Evolutionary conservation across 805 yeast genomes (phyloP), one percentile per base, ranked within the genome.

Genomic region (Myxozyma kluyveri): DNA sequence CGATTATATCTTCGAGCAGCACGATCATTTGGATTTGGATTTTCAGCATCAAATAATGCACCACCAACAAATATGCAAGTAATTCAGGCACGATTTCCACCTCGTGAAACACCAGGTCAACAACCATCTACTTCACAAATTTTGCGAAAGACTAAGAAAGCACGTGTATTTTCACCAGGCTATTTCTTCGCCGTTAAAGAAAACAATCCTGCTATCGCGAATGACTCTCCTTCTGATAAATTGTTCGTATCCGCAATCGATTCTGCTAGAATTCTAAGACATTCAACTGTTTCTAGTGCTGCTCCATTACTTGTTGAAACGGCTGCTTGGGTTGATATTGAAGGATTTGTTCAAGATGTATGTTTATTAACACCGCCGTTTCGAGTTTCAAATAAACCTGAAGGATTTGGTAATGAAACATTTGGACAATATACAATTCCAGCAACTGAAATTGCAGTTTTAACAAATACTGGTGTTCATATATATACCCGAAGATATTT

Each of bases 341-440:
- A 77, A 35, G 82, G 82, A 12, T 70, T 70, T 31, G 81, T 90
- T 23, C 89, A 83, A 62, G 87, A 86, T 44, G 82, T 90, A 56
- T 79, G 82, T 17, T 86, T 84, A 56, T 64, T 87, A 40, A 79
- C 91, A 0, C 81, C 86, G 14, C 72, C 82, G 1, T 84, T 84
- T 75, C 78, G 80, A 63, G 88, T 95, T 1, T 78, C 91, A 0
- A 70, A 79, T 39, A 80, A 80, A 41, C 95, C 96, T 19, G 80
- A 75, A 61, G 96, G 96, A 2, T 88, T 83, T 65, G 87, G 88
- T 7, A 90, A 91, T 65, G 82, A 82, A 53, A 81, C 87, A 68
- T 95, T 96, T 0, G 82, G 91, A 4, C 97, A 90, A 63, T 91
- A 88, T 64, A 78, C 82, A 17, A 69, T 78, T 18, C 81, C 87